Evolutionary conservation across 179 eudicot species (phyloP), one percentile per base, ranked within the genome.

Genomic region (Spinacia oleracea): DNA sequence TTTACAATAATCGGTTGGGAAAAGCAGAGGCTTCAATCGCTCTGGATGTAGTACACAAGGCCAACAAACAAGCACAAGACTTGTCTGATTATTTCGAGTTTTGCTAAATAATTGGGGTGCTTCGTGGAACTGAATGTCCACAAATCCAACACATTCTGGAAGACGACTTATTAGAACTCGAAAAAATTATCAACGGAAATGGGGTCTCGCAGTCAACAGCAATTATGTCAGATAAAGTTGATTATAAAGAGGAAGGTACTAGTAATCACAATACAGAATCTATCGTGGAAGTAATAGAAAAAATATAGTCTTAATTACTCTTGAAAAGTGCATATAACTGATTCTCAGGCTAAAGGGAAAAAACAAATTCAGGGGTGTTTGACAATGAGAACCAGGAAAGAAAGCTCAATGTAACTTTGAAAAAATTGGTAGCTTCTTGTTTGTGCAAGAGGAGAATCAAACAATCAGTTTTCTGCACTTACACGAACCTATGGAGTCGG

Each of bases 21-120:
- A 86, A 82, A 40, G 70, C 38, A 0, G 92, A 91, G 60, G 97
- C 92, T 9, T 42, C 58, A 0, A 75, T 85, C 77, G 91, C 92
- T 8, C 83, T 95, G 6, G 78, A 79, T 32, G 75, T 93, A 27
- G 40, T 93, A 67, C 84, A 84, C 35, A 94, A 86, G 65, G 89
- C 97, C 14, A 81, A 77, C 10, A 46, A 12, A 32, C 98, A 94
- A 51, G 97, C 88, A 1, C 84, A 91, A 0, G 90, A 91, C 3
- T 84, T 94, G 63, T 64, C 84, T 4, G 59, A 77, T 16, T 93
- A 86, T 75, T 84, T 94, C 10, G 88, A 86, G 16, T 67, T 84
- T 23, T 94, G 97, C 69, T 76, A 80, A 21, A 81, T 79, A 12
- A 77, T 88, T n/a, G 90, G 93, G 8, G 79, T 91, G 14, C 50